Conservation (phyloP, 768 basidiomycete genomes). For the Rhizopogon roseolus region DNA sequence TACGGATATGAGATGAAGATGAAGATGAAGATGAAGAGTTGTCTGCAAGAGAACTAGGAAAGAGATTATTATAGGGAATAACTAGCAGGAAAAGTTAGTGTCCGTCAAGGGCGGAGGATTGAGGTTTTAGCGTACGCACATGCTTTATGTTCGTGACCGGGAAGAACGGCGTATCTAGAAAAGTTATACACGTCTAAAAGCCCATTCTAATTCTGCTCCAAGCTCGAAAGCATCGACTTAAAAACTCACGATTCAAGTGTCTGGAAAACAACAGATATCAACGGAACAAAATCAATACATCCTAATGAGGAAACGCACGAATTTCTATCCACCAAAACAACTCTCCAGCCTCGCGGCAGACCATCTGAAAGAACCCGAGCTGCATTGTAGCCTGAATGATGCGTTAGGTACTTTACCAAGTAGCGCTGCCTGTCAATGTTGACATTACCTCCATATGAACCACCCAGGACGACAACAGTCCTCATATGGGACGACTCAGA, state of each 20-base stretch:
- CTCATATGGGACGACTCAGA: constrained; percentile 4
- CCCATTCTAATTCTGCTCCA: background rate
- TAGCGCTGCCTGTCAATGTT: background rate
- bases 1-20: constrained; percentile 22
- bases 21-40: constrained; percentile 1
- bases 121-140: constrained; percentile 30
- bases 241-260: constrained; percentile 42
- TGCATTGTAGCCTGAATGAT: constrained; percentile 38
- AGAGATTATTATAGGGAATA: constrained; percentile 51
- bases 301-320: constrained; percentile 31
- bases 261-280: constrained; percentile 16
- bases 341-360: constrained; percentile 47
- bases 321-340: constrained; percentile 58
- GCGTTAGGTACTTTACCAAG: constrained; percentile 3
- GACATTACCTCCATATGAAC: constrained; percentile 47
- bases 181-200: constrained; percentile 50
- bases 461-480: constrained; percentile 52
- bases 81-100: constrained; percentile 26
- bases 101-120: background rate
- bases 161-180: constrained; percentile 51
- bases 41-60: constrained; percentile 19
- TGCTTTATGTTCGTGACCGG: constrained; percentile 62
- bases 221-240: background rate
- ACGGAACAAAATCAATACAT: background rate
- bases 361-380: constrained; percentile 44